Percentiles rank a stretch among this genome's conserved stretches.
Conservation (phyloP, 2,329 filamentous ascomycete genomes). For the Aspergillus aculeatus region DNA sequence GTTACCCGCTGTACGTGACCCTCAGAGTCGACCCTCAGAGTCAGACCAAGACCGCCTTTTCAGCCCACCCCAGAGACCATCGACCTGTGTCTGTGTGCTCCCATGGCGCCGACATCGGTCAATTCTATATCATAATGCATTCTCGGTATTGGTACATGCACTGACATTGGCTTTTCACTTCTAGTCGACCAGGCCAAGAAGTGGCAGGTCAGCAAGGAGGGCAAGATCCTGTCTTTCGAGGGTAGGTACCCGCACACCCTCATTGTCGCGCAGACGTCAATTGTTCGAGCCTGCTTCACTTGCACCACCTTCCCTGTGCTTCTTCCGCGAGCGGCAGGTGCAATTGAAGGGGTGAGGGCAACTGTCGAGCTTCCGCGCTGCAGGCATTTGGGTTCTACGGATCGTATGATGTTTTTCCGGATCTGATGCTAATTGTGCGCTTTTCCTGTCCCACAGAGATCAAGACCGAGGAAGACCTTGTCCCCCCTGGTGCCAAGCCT, state of each 20-base stretch:
- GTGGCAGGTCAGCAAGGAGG: constrained; percentile 41
- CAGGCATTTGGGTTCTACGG: not conserved
- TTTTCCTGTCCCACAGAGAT: constrained; percentile 62
- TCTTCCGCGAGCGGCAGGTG: not conserved
- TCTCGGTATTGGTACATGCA: not conserved
- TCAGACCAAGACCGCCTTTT: constrained; percentile 24
- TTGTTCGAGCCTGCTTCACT: constrained; percentile 6
- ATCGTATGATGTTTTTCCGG: constrained; percentile 9
- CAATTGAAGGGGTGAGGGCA: constrained; percentile 6
- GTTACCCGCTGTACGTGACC: constrained; percentile 47
- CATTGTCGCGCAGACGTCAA: constrained; percentile 13
- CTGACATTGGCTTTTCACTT: constrained; percentile 26
- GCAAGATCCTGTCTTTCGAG: constrained; percentile 47
- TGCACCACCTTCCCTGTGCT: not conserved
- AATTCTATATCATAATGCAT: not conserved
- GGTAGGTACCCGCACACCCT: constrained; percentile 34
- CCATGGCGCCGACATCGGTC: constrained; percentile 23
- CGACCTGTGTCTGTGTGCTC: constrained; percentile 16
- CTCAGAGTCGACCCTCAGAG: constrained; percentile 27
- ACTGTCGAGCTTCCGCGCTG: not conserved
- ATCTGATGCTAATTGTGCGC: constrained; percentile 13
- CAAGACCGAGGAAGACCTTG: constrained; percentile 75
- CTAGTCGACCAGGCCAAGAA: constrained; percentile 43
- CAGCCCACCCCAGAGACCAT: constrained; percentile 16
- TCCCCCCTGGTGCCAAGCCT: constrained; percentile 75